These are phyloP conservation scores for Monosporascus ibericus DNA, from an alignment of 2,329 filamentous ascomycete species.

Conservation along the genomic window DNA sequence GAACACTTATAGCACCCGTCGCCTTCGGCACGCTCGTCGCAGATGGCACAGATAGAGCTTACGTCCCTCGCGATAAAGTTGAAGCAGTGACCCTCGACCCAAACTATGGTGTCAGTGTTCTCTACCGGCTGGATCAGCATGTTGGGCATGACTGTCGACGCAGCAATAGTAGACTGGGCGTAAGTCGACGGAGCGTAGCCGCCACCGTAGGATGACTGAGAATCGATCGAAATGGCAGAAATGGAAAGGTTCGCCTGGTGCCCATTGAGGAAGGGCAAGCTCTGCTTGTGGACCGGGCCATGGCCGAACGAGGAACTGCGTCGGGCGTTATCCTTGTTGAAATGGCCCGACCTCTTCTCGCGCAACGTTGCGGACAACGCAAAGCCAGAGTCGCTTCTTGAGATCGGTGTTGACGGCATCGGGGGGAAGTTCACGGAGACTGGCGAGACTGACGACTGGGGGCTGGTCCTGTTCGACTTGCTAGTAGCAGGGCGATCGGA, in stretches of 20 bases:
- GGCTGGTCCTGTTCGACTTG: constrained; percentile 55
- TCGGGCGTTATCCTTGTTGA: constrained; percentile 67
- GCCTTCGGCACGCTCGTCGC: constrained; percentile 64
- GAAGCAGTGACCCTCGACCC: constrained; percentile 82
- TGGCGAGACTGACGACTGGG: constrained; percentile 64
- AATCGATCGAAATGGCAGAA: constrained; percentile 54
- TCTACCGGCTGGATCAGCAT: constrained; percentile 73
- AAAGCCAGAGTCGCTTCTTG: constrained; percentile 86
- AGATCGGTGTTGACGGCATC: constrained; percentile 71
- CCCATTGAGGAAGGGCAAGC: constrained; percentile 65
- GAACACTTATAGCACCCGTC: constrained; percentile 72
- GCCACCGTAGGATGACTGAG: constrained; percentile 62
- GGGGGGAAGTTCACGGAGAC: constrained; percentile 72
- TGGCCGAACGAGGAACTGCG: constrained; percentile 89
- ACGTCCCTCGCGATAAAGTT: constrained; percentile 56
- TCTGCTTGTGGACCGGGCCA: constrained; percentile 62
- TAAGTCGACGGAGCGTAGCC: constrained; percentile 79
- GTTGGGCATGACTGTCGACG: constrained; percentile 81
- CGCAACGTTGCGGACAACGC: constrained; percentile 78
- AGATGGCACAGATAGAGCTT: constrained; percentile 61
- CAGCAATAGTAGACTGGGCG: constrained; percentile 77
- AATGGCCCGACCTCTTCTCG: constrained; percentile 92
- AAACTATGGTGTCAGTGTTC: constrained; percentile 73
- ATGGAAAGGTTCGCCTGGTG: constrained; percentile 55
- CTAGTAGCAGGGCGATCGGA: constrained; percentile 74